Evolutionary conservation across 305 asterid genomes (phyloP).

Genomic region (Ajuga reptans): DNA sequence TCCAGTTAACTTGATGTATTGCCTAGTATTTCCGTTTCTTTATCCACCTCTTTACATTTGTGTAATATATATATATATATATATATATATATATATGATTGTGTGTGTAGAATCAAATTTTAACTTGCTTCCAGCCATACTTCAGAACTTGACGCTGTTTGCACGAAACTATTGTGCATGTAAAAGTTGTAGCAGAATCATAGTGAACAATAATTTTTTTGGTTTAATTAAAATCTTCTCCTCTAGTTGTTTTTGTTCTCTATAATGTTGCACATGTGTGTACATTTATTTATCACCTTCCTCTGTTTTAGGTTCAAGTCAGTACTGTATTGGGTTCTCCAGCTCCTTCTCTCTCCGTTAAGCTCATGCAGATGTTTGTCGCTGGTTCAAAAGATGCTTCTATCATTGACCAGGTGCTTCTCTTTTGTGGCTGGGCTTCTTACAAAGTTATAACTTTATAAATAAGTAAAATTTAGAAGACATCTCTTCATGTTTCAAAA

Average conservation of each 20-base stretch:
- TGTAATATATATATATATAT: not conserved
- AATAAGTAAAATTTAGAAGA: not conserved
- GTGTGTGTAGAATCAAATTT: slow-evolving; percentile 7
- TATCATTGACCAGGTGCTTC: slow-evolving; percentile 51
- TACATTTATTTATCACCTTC: slow-evolving; percentile 18
- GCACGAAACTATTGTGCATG: not conserved
- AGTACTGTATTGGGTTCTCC: slow-evolving; percentile 76
- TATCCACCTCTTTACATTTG: not conserved
- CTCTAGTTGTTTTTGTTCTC: not conserved
- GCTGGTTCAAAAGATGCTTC: slow-evolving; percentile 85
- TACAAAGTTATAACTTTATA: not conserved
- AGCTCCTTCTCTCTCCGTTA: slow-evolving; percentile 69
- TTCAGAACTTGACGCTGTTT: slow-evolving; percentile 10
- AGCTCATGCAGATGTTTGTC: slow-evolving; percentile 70
- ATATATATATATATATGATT: too few species aligned
- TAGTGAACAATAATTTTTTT: not conserved
- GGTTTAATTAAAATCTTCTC: slow-evolving; percentile 11
- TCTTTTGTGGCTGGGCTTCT: slow-evolving; percentile 18
- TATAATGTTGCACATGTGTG: slow-evolving; percentile 2
- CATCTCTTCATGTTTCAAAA: slow-evolving; percentile 4
- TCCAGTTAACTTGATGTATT: slow-evolving; percentile 15
- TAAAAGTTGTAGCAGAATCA: not conserved
- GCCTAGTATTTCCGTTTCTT: slow-evolving; percentile 4
- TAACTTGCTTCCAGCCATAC: slow-evolving; percentile 6
- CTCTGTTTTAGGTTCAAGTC: slow-evolving; percentile 52